phyloP scores from a whole-genome alignment of 768 basidiomycete species.

The Agrocybe praecox region DNA sequence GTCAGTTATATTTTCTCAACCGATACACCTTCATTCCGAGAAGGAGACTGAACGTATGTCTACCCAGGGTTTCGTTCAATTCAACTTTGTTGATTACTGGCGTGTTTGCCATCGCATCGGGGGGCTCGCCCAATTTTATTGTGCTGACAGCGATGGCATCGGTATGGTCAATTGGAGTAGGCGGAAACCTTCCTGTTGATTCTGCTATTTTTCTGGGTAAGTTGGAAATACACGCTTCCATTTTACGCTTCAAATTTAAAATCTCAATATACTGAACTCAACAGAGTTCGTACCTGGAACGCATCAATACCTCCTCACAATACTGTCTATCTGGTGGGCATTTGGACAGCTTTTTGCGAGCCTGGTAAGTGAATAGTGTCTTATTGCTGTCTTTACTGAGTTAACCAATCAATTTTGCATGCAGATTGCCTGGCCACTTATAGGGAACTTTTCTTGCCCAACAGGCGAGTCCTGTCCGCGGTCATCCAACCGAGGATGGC shows the following conservation, averaged over 20 bases:
- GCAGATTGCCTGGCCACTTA: conserved; percentile 71
- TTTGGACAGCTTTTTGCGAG: conserved; percentile 70
- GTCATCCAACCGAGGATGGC: conserved; percentile 69
- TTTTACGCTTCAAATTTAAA: not conserved
- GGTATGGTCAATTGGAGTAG: conserved; percentile 68
- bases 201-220: conserved; percentile 76
- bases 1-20: conserved; percentile 36
- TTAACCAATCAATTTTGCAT: conserved; percentile 37
- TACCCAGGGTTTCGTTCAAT: conserved; percentile 66
- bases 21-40: too few relatives aligned
- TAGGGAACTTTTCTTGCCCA: conserved; percentile 67
- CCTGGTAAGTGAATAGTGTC: conserved; percentile 30
- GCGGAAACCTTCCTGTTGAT: conserved; percentile 71
- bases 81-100: conserved; percentile 69
- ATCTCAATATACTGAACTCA: not conserved
- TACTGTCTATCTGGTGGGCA: conserved; percentile 82
- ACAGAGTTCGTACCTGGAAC: conserved; percentile 70
- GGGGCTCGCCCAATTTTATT: conserved; percentile 54
- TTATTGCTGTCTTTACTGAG: too few relatives aligned
- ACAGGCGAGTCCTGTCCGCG: conserved; percentile 38
- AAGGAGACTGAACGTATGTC: not conserved
- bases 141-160: conserved; percentile 53
- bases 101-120: conserved; percentile 64
- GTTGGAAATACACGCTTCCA: not conserved
- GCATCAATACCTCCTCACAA: conserved; percentile 75